Base-by-base conservation (phyloP, 805 yeast genomes). In the Myxozyma monticola region DNA sequence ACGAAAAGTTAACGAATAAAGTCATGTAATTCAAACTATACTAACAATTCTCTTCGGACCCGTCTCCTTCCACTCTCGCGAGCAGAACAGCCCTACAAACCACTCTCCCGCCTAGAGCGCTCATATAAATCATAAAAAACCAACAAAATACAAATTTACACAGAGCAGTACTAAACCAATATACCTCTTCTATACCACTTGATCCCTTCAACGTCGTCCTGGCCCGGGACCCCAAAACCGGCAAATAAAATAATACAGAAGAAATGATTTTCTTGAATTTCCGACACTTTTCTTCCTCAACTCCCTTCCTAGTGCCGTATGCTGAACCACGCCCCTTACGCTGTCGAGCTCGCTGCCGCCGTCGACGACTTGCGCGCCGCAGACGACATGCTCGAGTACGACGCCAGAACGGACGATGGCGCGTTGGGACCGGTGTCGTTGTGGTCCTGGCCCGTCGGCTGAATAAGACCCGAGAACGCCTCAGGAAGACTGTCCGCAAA, bases 381-480 rank as follows among this genome's bases (percentile, higher is more conserved):
- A 25, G 37, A 29, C 4, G 57, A 54, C 29, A 42, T 30, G 26
- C 59, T 53, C 34, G 49, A 42, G 42, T 22, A 54, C 31, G 59
- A 54, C 56, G 76, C 76, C 72, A 76, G 71, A 60, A 72, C 71
- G 64, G 75, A 80, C 30, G 74, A 64, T 20, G 71, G 71, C 40
- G 73, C 68, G 58, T 72, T 69, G 38, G 60, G 62, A 67, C 89
- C 88, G 48, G 98, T 91, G 69, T 90, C 98, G 67, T 90, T 87
- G 73, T 88, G 83, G 63, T 74, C 70, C 64, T 77, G 79, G 59
- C 82, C 80, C 74, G 88, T 85, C 71, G 96, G 97, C 74, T 91
- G 99, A 76, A 91, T 78, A 57, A 91, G 70, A 68, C 96, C 96
- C 30, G 73, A 12, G 49, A 54, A 54, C 18, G 51, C 10, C 26